These are phyloP conservation scores for Hevea brasiliensis DNA, from an alignment of 345 rosid genomes.

Conservation along the genomic window DNA sequence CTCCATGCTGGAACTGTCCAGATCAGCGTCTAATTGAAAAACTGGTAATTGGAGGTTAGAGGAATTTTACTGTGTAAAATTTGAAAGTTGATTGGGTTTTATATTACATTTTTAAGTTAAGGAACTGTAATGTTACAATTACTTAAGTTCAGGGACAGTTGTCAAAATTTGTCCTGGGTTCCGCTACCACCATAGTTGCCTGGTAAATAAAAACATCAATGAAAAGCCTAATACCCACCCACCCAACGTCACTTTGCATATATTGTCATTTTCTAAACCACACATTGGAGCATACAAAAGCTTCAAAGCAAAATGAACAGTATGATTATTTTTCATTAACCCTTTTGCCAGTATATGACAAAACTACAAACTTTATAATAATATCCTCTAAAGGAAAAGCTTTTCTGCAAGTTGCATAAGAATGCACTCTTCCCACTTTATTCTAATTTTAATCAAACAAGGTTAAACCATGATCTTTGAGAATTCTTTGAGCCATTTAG, in stretches of 20 bases:
- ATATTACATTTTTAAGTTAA: no score
- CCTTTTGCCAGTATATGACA: constrained; percentile 25
- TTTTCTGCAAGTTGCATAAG: constrained; percentile 33
- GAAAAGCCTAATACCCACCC: constrained; percentile 16
- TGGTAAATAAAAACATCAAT: constrained; percentile 11
- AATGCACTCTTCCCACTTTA: constrained; percentile 28
- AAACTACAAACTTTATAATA: constrained; percentile 19
- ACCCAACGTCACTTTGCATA: constrained; percentile 6
- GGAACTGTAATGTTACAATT: no score
- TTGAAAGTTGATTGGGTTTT: no score
- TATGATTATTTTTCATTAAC: background rate
- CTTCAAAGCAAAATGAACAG: constrained; percentile 8
- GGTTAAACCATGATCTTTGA: background rate
- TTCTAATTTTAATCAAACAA: constrained; percentile 24
- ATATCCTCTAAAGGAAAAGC: constrained; percentile 3
- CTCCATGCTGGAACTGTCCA: no score
- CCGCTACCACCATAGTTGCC: constrained; percentile 6
- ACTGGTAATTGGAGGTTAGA: no score
- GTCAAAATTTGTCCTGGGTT: no score
- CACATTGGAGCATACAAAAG: constrained; percentile 3
- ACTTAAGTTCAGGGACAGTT: no score
- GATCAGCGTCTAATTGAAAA: no score
- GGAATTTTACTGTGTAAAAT: no score
- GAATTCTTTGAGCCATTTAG: no score
- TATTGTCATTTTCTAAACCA: constrained; percentile 6